A percentile compares a stretch with the other conserved stretches of the same genome.
Evolutionary conservation across 73 alveolate species (phyloP).

Genomic region (Durusdinium trenchii): DNA sequence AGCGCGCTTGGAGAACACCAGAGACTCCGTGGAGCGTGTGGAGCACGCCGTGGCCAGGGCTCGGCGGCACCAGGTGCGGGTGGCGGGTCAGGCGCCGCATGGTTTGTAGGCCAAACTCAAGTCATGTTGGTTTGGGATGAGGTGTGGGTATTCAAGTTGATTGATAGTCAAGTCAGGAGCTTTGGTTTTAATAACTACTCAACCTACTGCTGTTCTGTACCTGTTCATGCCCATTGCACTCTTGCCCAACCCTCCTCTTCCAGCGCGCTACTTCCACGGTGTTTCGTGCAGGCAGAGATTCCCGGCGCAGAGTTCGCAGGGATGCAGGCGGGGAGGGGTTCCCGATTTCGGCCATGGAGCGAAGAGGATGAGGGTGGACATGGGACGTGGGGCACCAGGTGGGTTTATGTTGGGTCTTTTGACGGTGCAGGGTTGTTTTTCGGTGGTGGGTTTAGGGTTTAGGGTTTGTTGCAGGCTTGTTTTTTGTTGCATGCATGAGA

Average conservation of each 20-base stretch:
- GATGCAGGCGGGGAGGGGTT: conserved; percentile 42
- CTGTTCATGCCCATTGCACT: neutral
- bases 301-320: conserved; percentile 77
- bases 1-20: conserved; percentile 49
- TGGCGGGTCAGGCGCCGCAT: neutral
- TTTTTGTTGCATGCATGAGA: no score
- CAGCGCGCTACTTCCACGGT: neutral
- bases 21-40: conserved; percentile 52
- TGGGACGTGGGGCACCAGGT: no score
- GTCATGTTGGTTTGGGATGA: no score
- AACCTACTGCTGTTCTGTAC: neutral
- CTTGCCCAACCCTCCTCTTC: neutral
- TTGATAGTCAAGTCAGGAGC: no score
- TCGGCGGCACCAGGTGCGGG: conserved; percentile 55
- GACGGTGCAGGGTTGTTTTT: no score
- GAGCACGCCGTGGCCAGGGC: conserved; percentile 68
- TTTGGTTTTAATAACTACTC: neutral
- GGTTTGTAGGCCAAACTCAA: neutral
- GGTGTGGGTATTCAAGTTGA: no score
- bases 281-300: conserved; percentile 36
- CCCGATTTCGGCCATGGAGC: neutral
- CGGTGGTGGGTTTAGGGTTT: no score
- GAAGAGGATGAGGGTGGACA: no score
- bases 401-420: neutral
- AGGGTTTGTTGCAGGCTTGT: no score